Evolutionary conservation across 2,329 filamentous ascomycete genomes (phyloP).

Genomic region (Pseudogymnoascus sp.): DNA sequence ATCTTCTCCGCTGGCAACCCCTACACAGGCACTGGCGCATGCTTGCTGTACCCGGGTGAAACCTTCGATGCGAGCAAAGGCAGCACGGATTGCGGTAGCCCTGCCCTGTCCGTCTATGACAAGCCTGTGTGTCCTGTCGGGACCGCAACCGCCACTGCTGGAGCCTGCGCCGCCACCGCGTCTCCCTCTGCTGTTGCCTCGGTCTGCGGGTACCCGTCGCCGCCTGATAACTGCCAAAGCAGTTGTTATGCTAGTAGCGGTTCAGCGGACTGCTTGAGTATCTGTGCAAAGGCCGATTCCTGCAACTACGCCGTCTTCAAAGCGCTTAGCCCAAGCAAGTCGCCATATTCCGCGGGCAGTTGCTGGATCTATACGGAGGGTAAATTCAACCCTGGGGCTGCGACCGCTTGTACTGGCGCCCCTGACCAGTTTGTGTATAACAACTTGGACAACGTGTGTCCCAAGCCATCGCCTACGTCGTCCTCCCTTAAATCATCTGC

Average conservation of each 20-base stretch:
- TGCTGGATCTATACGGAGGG: neutral
- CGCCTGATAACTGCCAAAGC: neutral
- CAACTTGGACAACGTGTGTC: neutral
- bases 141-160: neutral
- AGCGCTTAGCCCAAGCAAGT: neutral
- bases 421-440: neutral
- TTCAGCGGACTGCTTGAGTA: neutral
- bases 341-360: neutral
- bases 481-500: neutral
- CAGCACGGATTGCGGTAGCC: neutral
- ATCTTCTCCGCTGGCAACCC: neutral
- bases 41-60: neutral
- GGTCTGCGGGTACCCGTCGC: neutral
- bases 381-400: neutral
- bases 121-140: neutral
- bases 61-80: neutral
- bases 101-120: neutral
- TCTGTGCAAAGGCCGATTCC: neutral
- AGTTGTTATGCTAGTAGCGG: neutral
- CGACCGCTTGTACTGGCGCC: neutral
- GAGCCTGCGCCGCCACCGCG: neutral
- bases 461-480: neutral
- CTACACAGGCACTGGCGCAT: neutral
- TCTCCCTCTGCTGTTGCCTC: neutral
- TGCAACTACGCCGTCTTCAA: neutral